Evolutionary conservation across 306 rosid species (phyloP), one percentile per base, ranked within the genome.

Genomic region (Sphenostylis stenocarpa): DNA sequence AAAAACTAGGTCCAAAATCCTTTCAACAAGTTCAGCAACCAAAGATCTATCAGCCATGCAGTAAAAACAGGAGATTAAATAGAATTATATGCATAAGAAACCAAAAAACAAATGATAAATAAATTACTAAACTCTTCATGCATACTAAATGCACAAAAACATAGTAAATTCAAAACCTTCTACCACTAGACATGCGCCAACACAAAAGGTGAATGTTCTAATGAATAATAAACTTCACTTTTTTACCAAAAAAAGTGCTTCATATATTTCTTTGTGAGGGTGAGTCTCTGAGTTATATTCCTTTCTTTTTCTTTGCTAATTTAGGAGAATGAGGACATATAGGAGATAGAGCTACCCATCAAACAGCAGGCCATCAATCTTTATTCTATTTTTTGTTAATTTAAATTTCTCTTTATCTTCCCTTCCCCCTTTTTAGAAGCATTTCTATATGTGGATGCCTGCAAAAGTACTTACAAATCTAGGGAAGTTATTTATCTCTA

Each of bases 201-300:
- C 19, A 58, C 57, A 73, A 73, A 13, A 76, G 52, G 34, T 38
- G n/a, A 26, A 41, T 6, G 45, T 74, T 88, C 97, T 53, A 53
- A 53, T 53, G 60, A 56, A 26, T n/a, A 56, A 26, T n/a, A 56
- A 56, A 56, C 34, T 56, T 56, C 34, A 26, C 8, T 24, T 24
- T 56, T 16, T 10, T 23, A 51, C 21, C n/a, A 56, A 56, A 56
- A 56, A 56, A 0, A 24, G 34, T 24, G 36, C 17, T 48, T 48
- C 61, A 55, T 21, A 21, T 11, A 55, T 23, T 55, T 55, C 61
- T 56, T 56, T 17, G 4, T 17, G 17, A 56, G 12, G 63, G 28
- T 52, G 34, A n/a, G n/a, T n/a, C n/a, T 24, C 4, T 4, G 34
- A 3, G 34, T 56, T 56, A 56, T 11, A 56, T 56, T 56, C 63